Percentiles rank a stretch among this genome's conserved stretches.
Evolutionary conservation across 768 basidiomycete species (phyloP).

Genomic region (Cystofilobasidium bisporidii): DNA sequence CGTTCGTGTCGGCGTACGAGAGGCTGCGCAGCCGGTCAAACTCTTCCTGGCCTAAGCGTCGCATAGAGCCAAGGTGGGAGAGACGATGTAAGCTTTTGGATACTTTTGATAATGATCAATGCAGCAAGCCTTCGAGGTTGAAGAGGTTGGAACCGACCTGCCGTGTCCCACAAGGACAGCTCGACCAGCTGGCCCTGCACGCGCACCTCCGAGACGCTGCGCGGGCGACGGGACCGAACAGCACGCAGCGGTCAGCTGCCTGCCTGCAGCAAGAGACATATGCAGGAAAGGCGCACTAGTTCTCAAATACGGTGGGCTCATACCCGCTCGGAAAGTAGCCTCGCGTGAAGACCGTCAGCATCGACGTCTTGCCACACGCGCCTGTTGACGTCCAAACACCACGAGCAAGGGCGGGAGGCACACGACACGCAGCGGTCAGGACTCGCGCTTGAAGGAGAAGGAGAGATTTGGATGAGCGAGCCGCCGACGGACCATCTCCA

Average conservation of each 20-base stretch:
- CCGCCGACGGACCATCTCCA: slow-evolving; percentile 1
- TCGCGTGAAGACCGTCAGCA: slow-evolving; percentile 5
- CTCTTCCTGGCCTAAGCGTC: slow-evolving; percentile 17
- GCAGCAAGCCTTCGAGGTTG: too few species aligned
- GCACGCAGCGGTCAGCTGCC: background rate
- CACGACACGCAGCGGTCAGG: too few species aligned
- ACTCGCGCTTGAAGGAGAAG: too few species aligned
- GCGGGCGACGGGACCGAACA: background rate
- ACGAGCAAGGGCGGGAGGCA: background rate
- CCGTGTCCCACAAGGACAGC: slow-evolving; percentile 11
- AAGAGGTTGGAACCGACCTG: too few species aligned
- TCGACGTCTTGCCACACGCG: slow-evolving; percentile 6
- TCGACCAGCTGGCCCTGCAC: slow-evolving; percentile 4
- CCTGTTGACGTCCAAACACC: background rate
- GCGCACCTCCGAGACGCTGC: background rate
- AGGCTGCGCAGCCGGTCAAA: slow-evolving; percentile 11
- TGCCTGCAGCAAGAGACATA: background rate
- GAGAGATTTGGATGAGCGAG: too few species aligned
- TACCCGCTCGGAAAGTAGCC: slow-evolving; percentile 9
- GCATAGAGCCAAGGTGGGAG: too few species aligned
- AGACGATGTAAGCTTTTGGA: too few species aligned
- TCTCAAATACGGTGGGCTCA: slow-evolving; percentile 11
- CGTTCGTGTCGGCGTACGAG: slow-evolving; percentile 7
- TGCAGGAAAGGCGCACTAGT: background rate
- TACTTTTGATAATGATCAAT: too few species aligned